Evolutionary conservation across 2,329 filamentous ascomycete species (phyloP).

Genomic region (Fonsecaea multimorphosa): DNA sequence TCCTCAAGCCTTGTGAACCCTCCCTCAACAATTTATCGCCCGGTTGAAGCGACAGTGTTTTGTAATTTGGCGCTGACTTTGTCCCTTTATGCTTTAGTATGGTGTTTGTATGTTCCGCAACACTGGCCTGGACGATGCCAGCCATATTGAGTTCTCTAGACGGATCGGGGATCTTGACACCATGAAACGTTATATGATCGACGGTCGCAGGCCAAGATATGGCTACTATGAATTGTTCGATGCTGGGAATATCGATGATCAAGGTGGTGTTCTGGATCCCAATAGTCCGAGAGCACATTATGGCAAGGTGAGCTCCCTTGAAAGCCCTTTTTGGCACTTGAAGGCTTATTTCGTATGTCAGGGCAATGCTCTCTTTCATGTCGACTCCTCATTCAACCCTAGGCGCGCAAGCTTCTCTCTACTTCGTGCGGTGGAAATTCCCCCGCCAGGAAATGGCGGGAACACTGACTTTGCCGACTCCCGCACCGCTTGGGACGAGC

Average conservation of each 20-base stretch:
- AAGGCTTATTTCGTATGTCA: conserved; percentile 22
- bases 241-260: conserved; percentile 60
- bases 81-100: conserved; percentile 49
- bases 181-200: conserved; percentile 56
- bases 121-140: conserved; percentile 58
- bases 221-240: conserved; percentile 62
- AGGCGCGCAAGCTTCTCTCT: conserved; percentile 61
- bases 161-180: conserved; percentile 64
- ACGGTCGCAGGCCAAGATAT: conserved; percentile 56
- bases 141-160: conserved; percentile 59
- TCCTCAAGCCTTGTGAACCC: neutral
- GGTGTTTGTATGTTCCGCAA: conserved; percentile 60
- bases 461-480: conserved; percentile 62
- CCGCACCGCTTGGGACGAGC: conserved; percentile 57
- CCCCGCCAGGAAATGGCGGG: conserved; percentile 56
- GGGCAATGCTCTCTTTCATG: conserved; percentile 62
- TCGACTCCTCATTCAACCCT: conserved; percentile 64
- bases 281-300: conserved; percentile 41
- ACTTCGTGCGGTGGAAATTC: conserved; percentile 58
- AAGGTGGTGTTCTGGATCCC: conserved; percentile 52
- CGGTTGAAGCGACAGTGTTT: neutral
- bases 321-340: neutral
- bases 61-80: conserved; percentile 2
- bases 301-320: conserved; percentile 45
- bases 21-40: neutral